Evolutionary conservation across 2,329 filamentous ascomycete genomes (phyloP), one percentile per base, ranked within the genome.

Genomic region (Pyricularia sp.): DNA sequence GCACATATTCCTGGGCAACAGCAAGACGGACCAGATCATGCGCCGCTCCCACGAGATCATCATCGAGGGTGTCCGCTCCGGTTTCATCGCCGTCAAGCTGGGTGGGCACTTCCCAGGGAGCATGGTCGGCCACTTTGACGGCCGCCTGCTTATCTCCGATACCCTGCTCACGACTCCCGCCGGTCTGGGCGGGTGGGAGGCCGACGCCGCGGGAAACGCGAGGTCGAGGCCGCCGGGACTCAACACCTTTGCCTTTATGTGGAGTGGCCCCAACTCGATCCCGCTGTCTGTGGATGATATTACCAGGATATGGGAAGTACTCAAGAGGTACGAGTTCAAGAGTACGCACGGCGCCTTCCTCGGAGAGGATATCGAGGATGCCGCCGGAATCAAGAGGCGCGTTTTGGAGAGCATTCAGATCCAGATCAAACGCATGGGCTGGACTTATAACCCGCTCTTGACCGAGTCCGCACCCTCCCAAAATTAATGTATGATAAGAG

Each of bases 61-160:
- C 13, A 24, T 57, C 22, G 24, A 28, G 22, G n/a, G 53, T 22
- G n/a, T 57, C 53, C 53, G 65, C 22, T 64, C 62, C 16, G 62
- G 83, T 0, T 79, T 87, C 3, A 82, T 77, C 35, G 84, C 83
- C 0, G 78, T 93, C 63, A 90, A 91, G 73, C 79, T 88, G 0
- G 89, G 90, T 0, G 91, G 91, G 0, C 90, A 96, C 76, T 94
- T 94, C 70, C 87, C 88, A 0, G 91, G 91, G 0, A 90, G 86
- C 68, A 75, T 88, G 66, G 84, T 91, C 3, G 72, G 90, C 66
- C 80, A 88, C 28, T 89, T 84, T 74, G 79, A 81, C 22, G 74
- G 76, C 0, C 81, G 80, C 62, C 75, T 94, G n/a, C 81, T 93
- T 66, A 81, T 92, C 65, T 90, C 90, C 6, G 91, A 96, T 75